Base-by-base conservation (phyloP, 129 eudicot species). In the Flaveria brownii region DNA sequence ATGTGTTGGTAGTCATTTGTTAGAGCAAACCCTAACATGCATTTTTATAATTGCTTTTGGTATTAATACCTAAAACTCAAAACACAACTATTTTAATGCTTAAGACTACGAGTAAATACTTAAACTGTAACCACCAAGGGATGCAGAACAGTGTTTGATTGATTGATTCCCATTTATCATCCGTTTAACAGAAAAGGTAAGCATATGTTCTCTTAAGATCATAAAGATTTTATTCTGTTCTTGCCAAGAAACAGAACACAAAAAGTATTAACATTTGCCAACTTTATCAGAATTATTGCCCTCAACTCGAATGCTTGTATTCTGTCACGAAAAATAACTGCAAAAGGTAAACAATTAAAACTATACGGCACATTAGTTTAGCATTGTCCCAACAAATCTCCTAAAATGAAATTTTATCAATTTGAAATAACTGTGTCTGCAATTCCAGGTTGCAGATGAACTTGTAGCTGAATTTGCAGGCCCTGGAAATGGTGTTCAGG, bases 371-470 rank as follows among this genome's bases (percentile, higher is more conserved):
- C 67, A 11, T 25, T 3, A 61, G 1, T 61, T 25, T 25, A 61
- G 42, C 68, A 13, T 14, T 26, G 17, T 4, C 68, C 10, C 68
- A 61, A 25, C 8, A 57, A 61, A 26, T 17, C 7, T 28, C 42
- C 5, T 25, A 5, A 15, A 18, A 56, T 22, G 33, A 54, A 1
- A 16, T 54, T 20, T 57, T 14, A 8, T 57, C 30, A 6, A 30
- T 59, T 26, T 26, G 41, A 26, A 25, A 61, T 13, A 25, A 61
- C n/a, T 61, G 14, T 36, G 20, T 36, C 30, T 33, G 23, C 26
- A 20, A 45, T 33, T 33, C 51, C 71, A 86, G 93, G 93, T 88
- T 56, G 93, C 93, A 6, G 88, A 89, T 75, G 89, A 86, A 84
- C 86, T 89, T 67, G 87, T 86, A 33, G 86, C 84, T 51, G 89